A percentile compares a stretch with the other conserved stretches of the same genome.
phyloP scores from a whole-genome alignment of 1,284 basidiomycete species.

The Volvariella surrecta region DNA sequence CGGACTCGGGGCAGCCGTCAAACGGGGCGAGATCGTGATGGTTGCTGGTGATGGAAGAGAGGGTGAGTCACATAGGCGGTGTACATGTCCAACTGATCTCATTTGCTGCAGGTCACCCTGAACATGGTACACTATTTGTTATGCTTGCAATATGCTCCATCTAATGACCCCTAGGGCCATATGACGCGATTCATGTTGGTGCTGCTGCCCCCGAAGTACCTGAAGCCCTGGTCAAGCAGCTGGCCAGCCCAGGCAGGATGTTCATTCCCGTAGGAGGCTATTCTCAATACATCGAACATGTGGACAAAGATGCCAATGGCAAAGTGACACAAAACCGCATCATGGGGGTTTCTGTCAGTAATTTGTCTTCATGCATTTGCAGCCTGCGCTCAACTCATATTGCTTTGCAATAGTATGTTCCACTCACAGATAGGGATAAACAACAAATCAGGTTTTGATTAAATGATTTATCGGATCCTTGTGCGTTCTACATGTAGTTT shows the following conservation, averaged over 20 bases:
- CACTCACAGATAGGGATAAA: constrained; percentile 14
- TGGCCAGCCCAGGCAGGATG: constrained; percentile 82
- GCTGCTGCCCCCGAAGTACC: constrained; percentile 84
- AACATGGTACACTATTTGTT: background rate
- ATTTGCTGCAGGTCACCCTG: no score
- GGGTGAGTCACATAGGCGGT: constrained; percentile 27
- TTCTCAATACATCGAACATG: constrained; percentile 58
- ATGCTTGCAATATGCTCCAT: background rate
- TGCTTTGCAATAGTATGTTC: constrained; percentile 12
- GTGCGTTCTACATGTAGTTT: no score
- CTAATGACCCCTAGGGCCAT: constrained; percentile 46
- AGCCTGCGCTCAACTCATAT: constrained; percentile 1
- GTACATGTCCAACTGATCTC: no score
- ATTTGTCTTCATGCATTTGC: background rate
- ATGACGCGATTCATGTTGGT: constrained; percentile 90
- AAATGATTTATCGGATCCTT: no score
- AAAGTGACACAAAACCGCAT: constrained; percentile 58
- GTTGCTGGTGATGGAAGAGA: constrained; percentile 76
- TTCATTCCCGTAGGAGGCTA: constrained; percentile 84
- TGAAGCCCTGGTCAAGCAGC: constrained; percentile 66
- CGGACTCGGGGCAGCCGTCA: constrained; percentile 48
- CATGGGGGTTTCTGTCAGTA: constrained; percentile 75
- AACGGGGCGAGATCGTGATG: constrained; percentile 49
- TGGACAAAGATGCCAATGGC: constrained; percentile 78
- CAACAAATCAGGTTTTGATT: constrained; percentile 6